These are phyloP conservation scores for Wickerhamomyces canadensis DNA, from an alignment of 805 yeast genomes.

Conservation along the genomic window DNA sequence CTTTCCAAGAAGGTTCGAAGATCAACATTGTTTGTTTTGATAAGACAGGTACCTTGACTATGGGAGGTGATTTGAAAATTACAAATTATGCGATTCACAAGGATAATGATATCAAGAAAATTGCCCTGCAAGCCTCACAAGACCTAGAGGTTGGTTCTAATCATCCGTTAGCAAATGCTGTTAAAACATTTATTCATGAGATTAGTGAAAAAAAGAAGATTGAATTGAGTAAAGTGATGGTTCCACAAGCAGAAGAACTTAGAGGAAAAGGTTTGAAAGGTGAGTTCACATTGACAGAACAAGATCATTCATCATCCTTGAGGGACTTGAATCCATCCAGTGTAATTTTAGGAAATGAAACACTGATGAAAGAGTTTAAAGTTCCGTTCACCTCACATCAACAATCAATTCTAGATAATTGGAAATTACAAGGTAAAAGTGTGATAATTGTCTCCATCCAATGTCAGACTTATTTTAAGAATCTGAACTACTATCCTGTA, in stretches of 20 bases:
- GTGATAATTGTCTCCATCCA: conserved; percentile 49
- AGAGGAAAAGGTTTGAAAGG: conserved; percentile 61
- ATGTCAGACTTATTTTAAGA: conserved; percentile 25
- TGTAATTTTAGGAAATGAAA: conserved; percentile 57
- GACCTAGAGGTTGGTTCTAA: conserved; percentile 60
- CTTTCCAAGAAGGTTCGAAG: conserved; percentile 70
- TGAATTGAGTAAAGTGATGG: conserved; percentile 27
- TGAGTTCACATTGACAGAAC: conserved; percentile 22
- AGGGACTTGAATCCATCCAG: conserved; percentile 26
- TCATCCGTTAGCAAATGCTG: conserved; percentile 65
- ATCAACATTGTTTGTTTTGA: conserved; percentile 67
- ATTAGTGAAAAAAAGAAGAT: conserved; percentile 10
- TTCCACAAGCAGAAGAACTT: conserved; percentile 45
- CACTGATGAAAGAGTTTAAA: conserved; percentile 43
- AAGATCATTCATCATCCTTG: conserved; percentile 26
- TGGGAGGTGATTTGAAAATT: conserved; percentile 52
- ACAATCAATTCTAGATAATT: conserved; percentile 31
- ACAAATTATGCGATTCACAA: conserved; percentile 39
- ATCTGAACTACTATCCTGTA: conserved; percentile 32
- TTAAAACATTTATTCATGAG: conserved; percentile 35
- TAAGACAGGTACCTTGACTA: conserved; percentile 73
- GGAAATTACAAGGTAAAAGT: conserved; percentile 65
- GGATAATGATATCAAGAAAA: conserved; percentile 11
- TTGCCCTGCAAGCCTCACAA: conserved; percentile 39
- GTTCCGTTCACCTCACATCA: conserved; percentile 33